Base-by-base conservation (phyloP, 805 yeast species). In the Metschnikowia continentalis region DNA sequence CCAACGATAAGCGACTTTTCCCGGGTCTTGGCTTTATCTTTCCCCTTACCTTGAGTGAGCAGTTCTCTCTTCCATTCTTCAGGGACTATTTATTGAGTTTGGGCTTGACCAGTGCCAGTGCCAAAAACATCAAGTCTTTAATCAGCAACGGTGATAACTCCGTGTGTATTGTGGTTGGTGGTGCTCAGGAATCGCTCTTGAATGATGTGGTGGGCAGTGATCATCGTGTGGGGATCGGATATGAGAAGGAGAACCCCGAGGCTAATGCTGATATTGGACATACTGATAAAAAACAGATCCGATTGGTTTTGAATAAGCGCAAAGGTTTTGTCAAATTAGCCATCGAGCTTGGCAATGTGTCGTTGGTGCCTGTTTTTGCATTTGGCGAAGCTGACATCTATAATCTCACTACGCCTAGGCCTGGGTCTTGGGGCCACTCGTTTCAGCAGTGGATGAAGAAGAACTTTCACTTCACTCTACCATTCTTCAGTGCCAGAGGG, bases 281-380 rank as follows among this genome's bases (percentile, higher is more conserved):
- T 72, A 75, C 48, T 83, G 42, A 14, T 33, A 35, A 33, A 49
- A 60, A 56, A 7, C 78, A 82, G 57, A 78, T 80, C 48, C 86
- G 86, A 51, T 70, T 94, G 43, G 88, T 94, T 0, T 69, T 94
- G 39, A 77, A 83, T 38, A 84, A 82, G 55, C 77, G 99, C 37
- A 87, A 84, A 61, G 99, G 99, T 0, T 94, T 94, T 68, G 83
- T 94, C 30, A 89, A 86, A 60, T 64, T 94, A 32, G 99, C 98
- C 0, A 70, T 94, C 53, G 84, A 84, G 62, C 71, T 84, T 14
- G 92, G 92, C 2, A 87, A 90, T 55, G 82, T 88, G 1, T 76
- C 80, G 26, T 64, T 94, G 8, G 98, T 94, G 3, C 99, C 99
- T 0, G 82, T 87, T 3, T 83, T 87, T 64, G 91, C 88, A 11